Base-by-base conservation (phyloP, 2,329 filamentous ascomycete species). In the Tolypocladium endophyticum region DNA sequence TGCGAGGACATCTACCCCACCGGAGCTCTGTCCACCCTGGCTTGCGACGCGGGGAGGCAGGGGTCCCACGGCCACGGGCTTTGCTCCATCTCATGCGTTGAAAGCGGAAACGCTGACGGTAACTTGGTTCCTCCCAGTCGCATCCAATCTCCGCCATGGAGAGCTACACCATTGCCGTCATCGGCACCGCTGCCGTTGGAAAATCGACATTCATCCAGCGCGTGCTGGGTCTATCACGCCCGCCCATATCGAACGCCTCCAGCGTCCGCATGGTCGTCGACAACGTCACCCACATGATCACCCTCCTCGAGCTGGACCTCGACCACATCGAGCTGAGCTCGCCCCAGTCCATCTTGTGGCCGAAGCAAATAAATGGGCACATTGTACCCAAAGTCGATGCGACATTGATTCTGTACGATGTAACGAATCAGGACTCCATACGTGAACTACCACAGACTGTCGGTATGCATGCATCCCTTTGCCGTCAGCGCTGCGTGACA, bases 381-480 rank as follows among this genome's bases (percentile, higher is more conserved):
- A 83, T 87, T 62, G 80, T 90, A 61, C 90, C 91, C 56, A 82
- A 81, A 47, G 83, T 96, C 68, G 90, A 97, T 68, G 93, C 89
- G 25, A 91, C 89, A 54, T 76, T 97, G 66, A 84, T 93, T 61
- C 77, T 97, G 56, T 96, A 96, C 79, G 90, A 97, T 80, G 88
- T 95, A 53, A 89, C 86, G 73, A 88, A 89, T 71, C 82, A 85
- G 66, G 84, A 87, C 61, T 93, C 87, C 70, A 84, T 96, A 66
- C 81, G 82, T 61, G 84, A 88, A 61, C 79, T 96, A 59, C 87
- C 89, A 47, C 83, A 88, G 66, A 85, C 90, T 63, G 79, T 96
- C 71, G 86, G 92, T 96, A 81, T 52, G 66, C 59, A 28, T 35
- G 30, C 55, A 39, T 25, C 36, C 20, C 52, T 52, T 36, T 61